Base-by-base conservation (phyloP, 768 basidiomycete genomes). In the Trametes cingulata region DNA sequence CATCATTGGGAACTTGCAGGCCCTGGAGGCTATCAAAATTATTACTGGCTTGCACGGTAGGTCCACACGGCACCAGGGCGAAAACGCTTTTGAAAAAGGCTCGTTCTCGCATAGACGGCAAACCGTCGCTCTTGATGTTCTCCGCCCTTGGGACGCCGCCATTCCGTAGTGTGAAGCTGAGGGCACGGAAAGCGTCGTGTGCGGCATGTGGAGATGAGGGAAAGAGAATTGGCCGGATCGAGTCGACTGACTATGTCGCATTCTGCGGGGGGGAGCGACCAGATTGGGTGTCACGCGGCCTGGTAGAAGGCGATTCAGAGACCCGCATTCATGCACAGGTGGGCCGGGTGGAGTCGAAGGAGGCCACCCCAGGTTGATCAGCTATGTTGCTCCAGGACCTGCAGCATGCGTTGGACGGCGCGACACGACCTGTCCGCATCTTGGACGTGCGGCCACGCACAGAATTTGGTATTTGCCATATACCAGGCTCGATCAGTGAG, bases 1-100 rank as follows among this genome's bases (percentile, higher is more conserved):
- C 1, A 77, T 93, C 49, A 91, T 98, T 42, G 95, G 95, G 4
- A 89, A 85, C 63, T 73, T 95, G 69, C 95, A 97, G 78, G 95
- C 95, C 6, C 71, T 93, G 35, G 94, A 97, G 74, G 81, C 92
- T 1, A 85, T 96, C 74, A 93, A 91, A 73, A 79, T 92, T 52
- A 77, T 93, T 41, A 77, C 80, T 0, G 91, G 86, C 4, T 69
- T 87, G 35, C 84, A 87, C 66, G 86, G 90, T 88, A 67, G 43
- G 76, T 67, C 29, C 20, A 20, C 8, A 46, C 15, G 5, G 2
- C 2, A 13, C 6, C 15, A 6, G 49, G 46, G 24, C 33, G 5
- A 19, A 37, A 35, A 12, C 1, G 29, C n/a, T 29, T 19, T 39
- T n/a, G n/a, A 14, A 39, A 33, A 13, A 35, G 58, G 36, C 22